phyloP scores from a whole-genome alignment of 805 yeast species.

The Starmerella bombicola region DNA sequence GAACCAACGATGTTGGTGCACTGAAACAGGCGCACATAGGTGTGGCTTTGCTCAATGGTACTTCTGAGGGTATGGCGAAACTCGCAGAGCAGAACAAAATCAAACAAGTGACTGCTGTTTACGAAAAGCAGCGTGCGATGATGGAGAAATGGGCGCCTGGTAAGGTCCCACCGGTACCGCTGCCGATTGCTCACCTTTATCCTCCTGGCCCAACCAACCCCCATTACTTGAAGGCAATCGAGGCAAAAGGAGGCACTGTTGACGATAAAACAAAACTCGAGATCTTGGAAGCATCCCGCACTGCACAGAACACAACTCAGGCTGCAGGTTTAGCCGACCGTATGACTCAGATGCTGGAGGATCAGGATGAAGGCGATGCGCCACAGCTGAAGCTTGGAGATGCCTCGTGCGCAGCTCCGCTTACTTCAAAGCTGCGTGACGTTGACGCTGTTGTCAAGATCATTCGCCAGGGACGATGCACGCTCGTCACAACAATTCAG shows the following conservation, averaged over 20 bases:
- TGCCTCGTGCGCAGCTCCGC: slow-evolving; percentile 98
- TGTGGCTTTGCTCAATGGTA: slow-evolving; percentile 93
- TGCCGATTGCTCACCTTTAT: slow-evolving; percentile 79
- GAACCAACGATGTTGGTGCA: slow-evolving; percentile 99
- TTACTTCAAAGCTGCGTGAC: slow-evolving; percentile 84
- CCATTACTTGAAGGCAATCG: slow-evolving; percentile 71
- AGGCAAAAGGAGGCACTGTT: slow-evolving; percentile 66
- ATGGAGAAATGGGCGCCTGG: slow-evolving; percentile 54
- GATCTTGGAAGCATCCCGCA: slow-evolving; percentile 32
- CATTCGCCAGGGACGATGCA: slow-evolving; percentile 96
- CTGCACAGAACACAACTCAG: slow-evolving; percentile 30
- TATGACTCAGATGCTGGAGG: slow-evolving; percentile 43
- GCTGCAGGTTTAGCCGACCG: slow-evolving; percentile 48
- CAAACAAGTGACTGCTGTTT: slow-evolving; percentile 51
- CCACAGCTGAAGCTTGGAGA: slow-evolving; percentile 93
- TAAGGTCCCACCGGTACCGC: slow-evolving; percentile 69
- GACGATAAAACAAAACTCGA: slow-evolving; percentile 39
- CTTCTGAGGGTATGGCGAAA: slow-evolving; percentile 85
- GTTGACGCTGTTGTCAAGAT: slow-evolving; percentile 88
- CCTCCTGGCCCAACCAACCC: slow-evolving; percentile 95
- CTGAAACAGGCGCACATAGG: slow-evolving; percentile 97
- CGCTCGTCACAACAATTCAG: slow-evolving; percentile 91
- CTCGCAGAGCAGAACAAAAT: slow-evolving; percentile 67
- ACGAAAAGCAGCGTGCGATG: slow-evolving; percentile 71
- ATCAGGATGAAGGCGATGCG: slow-evolving; percentile 59